Base-by-base conservation (phyloP, 192 early-diverging fungal genomes). In the Piromyces finnis region DNA sequence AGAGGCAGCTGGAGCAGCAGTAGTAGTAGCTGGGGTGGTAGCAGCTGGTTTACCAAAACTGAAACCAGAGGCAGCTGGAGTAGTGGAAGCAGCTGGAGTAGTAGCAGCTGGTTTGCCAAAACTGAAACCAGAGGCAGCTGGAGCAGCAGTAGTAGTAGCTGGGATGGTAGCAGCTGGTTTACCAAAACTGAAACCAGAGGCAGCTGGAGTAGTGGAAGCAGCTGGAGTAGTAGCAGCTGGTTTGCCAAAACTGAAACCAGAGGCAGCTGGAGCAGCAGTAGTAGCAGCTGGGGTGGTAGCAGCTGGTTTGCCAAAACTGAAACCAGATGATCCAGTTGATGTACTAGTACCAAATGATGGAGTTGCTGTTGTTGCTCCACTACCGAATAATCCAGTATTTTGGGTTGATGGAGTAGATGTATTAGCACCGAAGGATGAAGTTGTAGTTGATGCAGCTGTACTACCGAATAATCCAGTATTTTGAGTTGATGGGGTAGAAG, bases 131-230 rank as follows among this genome's bases (percentile, higher is more conserved):
- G 79, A 27, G n/a, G 32, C 80, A 79, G 82, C 79, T 79, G 77
- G 12, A 78, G 82, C 37, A 80, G 32, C 28, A 27, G 81, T 28
- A 16, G 80, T 77, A 27, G 81, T 84, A 68, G 82, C 35, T 30
- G 85, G n/a, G 18, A 86, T 78, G 5, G 86, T 78, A 6, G 88
- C 29, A 17, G 85, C 79, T 79, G 82, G 68, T 37, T 37, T 37
- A 37, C 36, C 36, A 37, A 37, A 37, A 37, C 36, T 37, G 13
- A 37, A 37, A 14, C 36, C 36, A 37, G 36, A 1, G 5, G 11
- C 12, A 41, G 82, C 35, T 79, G 79, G 12, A 27, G 83, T 81
- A 28, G 87, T 78, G 51, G 84, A 4, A 35, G 84, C 81, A 22
- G 86, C n/a, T 28, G 81, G 28, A 2, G 81, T 37, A 26, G 78